Base-by-base conservation (phyloP, 257 asterid genomes). In the Prunella vulgaris region DNA sequence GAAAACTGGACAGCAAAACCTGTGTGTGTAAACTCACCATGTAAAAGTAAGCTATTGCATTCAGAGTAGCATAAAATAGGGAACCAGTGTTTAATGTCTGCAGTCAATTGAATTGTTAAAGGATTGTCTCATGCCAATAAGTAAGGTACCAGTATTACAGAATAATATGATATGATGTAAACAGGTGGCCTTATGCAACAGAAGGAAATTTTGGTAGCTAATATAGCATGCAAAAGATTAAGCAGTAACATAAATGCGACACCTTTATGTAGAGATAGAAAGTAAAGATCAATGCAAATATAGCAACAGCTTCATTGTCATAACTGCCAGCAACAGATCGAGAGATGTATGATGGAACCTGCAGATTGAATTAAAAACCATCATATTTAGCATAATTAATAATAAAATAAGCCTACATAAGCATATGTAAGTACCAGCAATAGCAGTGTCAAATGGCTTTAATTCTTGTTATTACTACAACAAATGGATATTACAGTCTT, bases 271-370 rank as follows among this genome's bases (percentile, higher is more conserved):
- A 94, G 76, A 94, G 98, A 88, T 89, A 91, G 80, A 94, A 94
- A 73, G 97, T 92, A 85, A 92, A 85, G 72, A 94, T 86, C 87
- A 94, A 68, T 61, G 99, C 99, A 88, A 94, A 94, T 81, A 94
- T 94, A 72, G 99, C 99, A 67, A 94, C 98, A 58, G 99, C 99
- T 87, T 94, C 99, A 82, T 94, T 94, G 82, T 94, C 99, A 72
- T 94, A 94, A 83, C 99, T 94, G 15, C 99, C 99, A 62, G 99
- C 99, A 64, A 94, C 99, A 59, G 99, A 94, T 65, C 99, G 92
- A 62, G 99, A 94, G 82, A 94, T 94, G 80, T 94, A 94, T 59
- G 99, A 94, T 27, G 99, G 99, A 75, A 94, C 99, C 99, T 94
- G 88, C 59, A 58, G 76, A 69, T 52, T 46, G 56, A 80, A 40